Conservation (phyloP, 192 early-diverging fungal genomes). For the Chytriomyces sp. region DNA sequence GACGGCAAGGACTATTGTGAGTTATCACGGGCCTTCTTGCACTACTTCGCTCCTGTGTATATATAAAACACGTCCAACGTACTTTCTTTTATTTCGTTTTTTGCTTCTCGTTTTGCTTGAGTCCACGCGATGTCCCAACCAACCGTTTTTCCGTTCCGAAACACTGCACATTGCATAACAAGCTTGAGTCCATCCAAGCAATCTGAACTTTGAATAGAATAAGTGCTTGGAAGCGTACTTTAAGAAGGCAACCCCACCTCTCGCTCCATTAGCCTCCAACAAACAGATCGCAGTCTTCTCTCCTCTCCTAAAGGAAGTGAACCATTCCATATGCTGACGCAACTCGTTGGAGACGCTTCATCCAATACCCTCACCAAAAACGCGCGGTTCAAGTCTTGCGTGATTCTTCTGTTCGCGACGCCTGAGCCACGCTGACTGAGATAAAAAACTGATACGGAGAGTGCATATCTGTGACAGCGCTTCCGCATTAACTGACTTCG, state of each 20-base stretch:
- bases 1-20: conserved; percentile 43
- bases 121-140: conserved; percentile 25
- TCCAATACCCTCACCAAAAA: conserved; percentile 72
- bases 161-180: neutral
- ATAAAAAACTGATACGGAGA: neutral
- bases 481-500: conserved; percentile 52
- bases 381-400: conserved; percentile 73
- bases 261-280: conserved; percentile 40
- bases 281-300: conserved; percentile 31
- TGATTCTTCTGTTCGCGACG: conserved; percentile 75
- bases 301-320: conserved; percentile 75
- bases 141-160: conserved; percentile 29
- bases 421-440: conserved; percentile 37
- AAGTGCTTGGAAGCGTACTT: too few species aligned
- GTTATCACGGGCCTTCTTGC: neutral
- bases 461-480: conserved; percentile 51
- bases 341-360: conserved; percentile 64
- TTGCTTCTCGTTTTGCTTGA: too few species aligned
- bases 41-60: neutral
- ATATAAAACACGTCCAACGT: too few species aligned
- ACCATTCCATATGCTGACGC: conserved; percentile 61
- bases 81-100: neutral
- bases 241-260: too few species aligned
- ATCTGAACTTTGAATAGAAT: neutral
- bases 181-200: neutral